Conservation (phyloP, 352 stramenopile genomes). For the Globisporangium perplexum region DNA sequence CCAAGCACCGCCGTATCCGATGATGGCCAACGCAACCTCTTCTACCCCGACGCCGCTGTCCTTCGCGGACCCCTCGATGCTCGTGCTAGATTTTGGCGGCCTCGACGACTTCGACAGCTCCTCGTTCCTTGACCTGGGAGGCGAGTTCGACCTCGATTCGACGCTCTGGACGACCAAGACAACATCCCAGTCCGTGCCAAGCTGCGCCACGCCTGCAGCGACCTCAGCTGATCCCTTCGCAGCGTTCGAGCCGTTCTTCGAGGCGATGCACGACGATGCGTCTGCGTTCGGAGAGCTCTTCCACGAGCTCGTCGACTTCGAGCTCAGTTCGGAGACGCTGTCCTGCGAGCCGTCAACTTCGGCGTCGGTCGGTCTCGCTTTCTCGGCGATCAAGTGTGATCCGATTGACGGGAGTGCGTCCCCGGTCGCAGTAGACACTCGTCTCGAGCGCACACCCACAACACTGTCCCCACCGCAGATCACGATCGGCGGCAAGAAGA, state of each 20-base stretch:
- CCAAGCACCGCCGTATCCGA: neutral
- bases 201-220: too few relatives aligned
- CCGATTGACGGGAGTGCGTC: neutral
- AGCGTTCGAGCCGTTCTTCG: neutral
- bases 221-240: neutral
- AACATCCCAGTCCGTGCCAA: neutral
- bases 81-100: neutral
- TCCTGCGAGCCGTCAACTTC: neutral
- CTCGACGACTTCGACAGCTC: constrained; percentile 1
- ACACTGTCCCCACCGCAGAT: neutral
- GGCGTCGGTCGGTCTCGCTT: neutral
- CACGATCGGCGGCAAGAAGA: neutral
- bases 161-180: neutral
- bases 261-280: constrained; percentile 1
- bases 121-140: neutral
- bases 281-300: neutral
- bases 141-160: neutral
- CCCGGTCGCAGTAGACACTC: neutral
- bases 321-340: neutral
- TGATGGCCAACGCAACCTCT: neutral
- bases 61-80: neutral
- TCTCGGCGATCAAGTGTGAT: neutral
- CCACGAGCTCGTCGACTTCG: neutral
- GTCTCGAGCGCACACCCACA: neutral
- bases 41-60: neutral